Evolutionary conservation across 2,329 filamentous ascomycete genomes (phyloP), one percentile per base, ranked within the genome.

Genomic region (Fusarium pseudonygamai): DNA sequence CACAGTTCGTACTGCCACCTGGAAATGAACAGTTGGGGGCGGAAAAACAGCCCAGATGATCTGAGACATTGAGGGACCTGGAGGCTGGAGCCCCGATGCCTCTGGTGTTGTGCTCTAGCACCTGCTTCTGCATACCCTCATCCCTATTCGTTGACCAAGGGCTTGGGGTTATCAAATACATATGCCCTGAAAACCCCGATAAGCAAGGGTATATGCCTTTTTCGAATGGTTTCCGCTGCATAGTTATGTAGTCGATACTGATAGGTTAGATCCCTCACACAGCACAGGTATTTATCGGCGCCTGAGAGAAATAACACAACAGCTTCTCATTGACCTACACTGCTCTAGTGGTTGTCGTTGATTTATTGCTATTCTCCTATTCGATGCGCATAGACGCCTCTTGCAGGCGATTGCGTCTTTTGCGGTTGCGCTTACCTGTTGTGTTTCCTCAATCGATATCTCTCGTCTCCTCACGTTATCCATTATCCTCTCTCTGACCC

Each of bases 71-170:
- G 53, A 30, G 56, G 32, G 56, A 59, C 36, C 26, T 43, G 32
- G 42, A 47, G 40, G 20, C n/a, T 49, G 45, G 46, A 58, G 28
- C 40, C 45, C 60, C 39, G 40, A 28, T 45, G 43, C 59, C 42
- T 47, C 40, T 71, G 49, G 46, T 26, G 39, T 60, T 63, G 50
- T 62, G 59, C 63, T 73, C 53, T 61, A 62, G 63, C 66, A 72
- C 70, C 70, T 71, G 70, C 73, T 74, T 70, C 52, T 28, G 43
- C 61, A 63, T 56, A 42, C 26, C 58, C 59, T 34, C 22, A 32
- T 67, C 43, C 60, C 64, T 64, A 75, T 75, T 75, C 68, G 73
- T 58, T 47, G 42, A 43, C 14, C 46, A 57, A 59, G 50, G 60
- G 43, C 58, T 66, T 64, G 55, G 50, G 64, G 43, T 45, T 65